Base-by-base conservation (phyloP, 2,329 filamentous ascomycete genomes). In the Ophiocordyceps camponoti-rufipedis region DNA sequence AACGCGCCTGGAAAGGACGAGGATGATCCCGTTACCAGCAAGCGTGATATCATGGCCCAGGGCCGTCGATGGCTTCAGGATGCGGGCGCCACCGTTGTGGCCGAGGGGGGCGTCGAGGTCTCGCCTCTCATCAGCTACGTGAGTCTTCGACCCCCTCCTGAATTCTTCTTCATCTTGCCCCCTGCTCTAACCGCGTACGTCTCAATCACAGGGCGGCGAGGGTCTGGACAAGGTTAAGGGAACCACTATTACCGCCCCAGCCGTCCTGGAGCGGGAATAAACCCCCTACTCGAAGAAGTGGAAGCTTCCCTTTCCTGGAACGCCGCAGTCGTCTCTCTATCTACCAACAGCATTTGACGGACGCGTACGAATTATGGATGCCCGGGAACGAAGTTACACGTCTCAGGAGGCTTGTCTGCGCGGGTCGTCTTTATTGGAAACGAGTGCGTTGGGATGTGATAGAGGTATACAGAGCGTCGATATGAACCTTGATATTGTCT, bases 71-170 rank as follows among this genome's bases (percentile, higher is more conserved):
- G 91, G 88, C 68, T 85, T 43, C 69, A 85, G 63, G 78, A 75
- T 46, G 86, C 82, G 8, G 91, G 89, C 43, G 87, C 78, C 28
- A 72, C 72, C 9, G 78, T 95, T 39, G 72, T 79, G 38, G 80
- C 77, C 49, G 71, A 73, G 13, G 68, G 69, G 33, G 89, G 91
- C 35, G 72, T 98, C 33, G 91, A 98, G 62, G 78, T 98, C 16
- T 94, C 87, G 45, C 91, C 91, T 35, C 68, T 94, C 55, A 82
- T 93, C 60, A 95, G 87, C 75, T 98, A 98, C 60, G 87, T 93
- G 77, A 78, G 85, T 82, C 45, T 42, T 12, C 13, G 18, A n/a
- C 28, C 44, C 41, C 14, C 19, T 12, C 12, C 11, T 6, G 41
- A 32, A 6, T 28, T n/a, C 28, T 10, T 4, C 10, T 18, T 41